Percentiles rank a stretch among this genome's conserved stretches.
phyloP scores from a whole-genome alignment of 2,329 filamentous ascomycete species.

The Penicillium concentricum region DNA sequence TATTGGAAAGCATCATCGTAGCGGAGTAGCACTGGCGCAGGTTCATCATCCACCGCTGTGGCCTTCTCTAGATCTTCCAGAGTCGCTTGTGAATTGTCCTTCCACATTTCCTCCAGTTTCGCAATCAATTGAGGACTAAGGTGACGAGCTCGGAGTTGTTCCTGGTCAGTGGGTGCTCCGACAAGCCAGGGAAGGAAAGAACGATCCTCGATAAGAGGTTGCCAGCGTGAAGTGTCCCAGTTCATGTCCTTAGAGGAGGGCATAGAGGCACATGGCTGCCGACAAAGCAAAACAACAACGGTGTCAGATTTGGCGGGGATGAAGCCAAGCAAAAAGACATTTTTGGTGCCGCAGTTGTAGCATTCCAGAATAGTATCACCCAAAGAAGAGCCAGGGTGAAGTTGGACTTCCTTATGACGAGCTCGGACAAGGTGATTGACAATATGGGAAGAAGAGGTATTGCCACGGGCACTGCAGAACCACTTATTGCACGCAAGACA shows the following conservation, averaged over 20 bases:
- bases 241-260: conserved; percentile 99
- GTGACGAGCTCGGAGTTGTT: conserved; percentile 92
- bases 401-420: conserved; percentile 96
- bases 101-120: conserved; percentile 97
- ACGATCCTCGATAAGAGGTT: conserved; percentile 93
- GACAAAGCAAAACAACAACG: conserved; percentile 92
- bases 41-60: conserved; percentile 89
- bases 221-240: conserved; percentile 98
- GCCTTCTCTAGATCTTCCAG: conserved; percentile 90
- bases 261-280: conserved; percentile 91
- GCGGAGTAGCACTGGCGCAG: conserved; percentile 83
- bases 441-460: conserved; percentile 94
- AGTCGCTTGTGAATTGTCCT: conserved; percentile 85
- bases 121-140: conserved; percentile 92
- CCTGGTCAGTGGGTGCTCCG: conserved; percentile 80
- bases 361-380: conserved; percentile 97
- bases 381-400: conserved; percentile 87
- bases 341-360: conserved; percentile 99
- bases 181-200: conserved; percentile 96
- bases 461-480: conserved; percentile 97
- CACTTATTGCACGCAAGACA: conserved; percentile 95
- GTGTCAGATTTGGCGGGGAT: conserved; percentile 98
- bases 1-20: conserved; percentile 99
- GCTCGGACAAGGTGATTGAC: conserved; percentile 97
- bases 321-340: conserved; percentile 95